Evolutionary conservation across 208 protist species (phyloP).

Genomic region (Trypanosoma rangeli): DNA sequence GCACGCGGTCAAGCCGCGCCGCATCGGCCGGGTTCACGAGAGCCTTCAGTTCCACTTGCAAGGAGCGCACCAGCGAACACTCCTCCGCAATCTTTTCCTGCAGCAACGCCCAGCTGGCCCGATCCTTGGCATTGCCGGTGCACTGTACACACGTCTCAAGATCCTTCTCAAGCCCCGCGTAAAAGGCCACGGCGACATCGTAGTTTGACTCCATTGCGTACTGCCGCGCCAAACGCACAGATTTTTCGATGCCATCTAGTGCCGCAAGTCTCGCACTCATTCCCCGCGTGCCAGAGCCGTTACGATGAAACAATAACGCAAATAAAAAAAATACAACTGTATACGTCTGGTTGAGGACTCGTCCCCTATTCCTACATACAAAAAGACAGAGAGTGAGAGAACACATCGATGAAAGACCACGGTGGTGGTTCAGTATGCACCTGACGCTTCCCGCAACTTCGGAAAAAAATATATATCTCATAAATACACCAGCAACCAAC

Average conservation of each 20-base stretch:
- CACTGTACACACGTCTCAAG: slow-evolving; percentile 31
- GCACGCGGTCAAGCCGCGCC: slow-evolving; percentile 23
- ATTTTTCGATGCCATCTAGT: slow-evolving; percentile 34
- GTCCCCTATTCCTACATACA: not conserved
- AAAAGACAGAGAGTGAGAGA: too few relatives aligned
- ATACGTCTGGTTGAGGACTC: not conserved
- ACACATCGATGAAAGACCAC: too few relatives aligned
- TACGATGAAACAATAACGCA: slow-evolving; percentile 10
- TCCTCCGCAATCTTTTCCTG: slow-evolving; percentile 46
- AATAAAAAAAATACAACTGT: slow-evolving; percentile 14
- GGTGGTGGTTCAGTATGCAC: too few relatives aligned
- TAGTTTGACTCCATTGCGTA: slow-evolving; percentile 74
- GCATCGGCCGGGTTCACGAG: slow-evolving; percentile 28
- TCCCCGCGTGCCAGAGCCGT: not conserved
- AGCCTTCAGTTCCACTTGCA: slow-evolving; percentile 42
- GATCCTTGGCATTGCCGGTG: slow-evolving; percentile 28
- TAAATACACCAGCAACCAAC: too few relatives aligned
- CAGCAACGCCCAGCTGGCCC: slow-evolving; percentile 38
- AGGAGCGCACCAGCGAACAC: slow-evolving; percentile 28
- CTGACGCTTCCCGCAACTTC: too few relatives aligned
- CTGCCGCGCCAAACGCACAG: slow-evolving; percentile 50
- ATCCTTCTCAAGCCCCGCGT: slow-evolving; percentile 48
- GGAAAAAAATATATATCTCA: too few relatives aligned
- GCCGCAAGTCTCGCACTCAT: slow-evolving; percentile 2
- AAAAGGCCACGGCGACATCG: slow-evolving; percentile 58